Conservation (phyloP, 352 stramenopile genomes). For the Pilasporangium apinafurcum region DNA sequence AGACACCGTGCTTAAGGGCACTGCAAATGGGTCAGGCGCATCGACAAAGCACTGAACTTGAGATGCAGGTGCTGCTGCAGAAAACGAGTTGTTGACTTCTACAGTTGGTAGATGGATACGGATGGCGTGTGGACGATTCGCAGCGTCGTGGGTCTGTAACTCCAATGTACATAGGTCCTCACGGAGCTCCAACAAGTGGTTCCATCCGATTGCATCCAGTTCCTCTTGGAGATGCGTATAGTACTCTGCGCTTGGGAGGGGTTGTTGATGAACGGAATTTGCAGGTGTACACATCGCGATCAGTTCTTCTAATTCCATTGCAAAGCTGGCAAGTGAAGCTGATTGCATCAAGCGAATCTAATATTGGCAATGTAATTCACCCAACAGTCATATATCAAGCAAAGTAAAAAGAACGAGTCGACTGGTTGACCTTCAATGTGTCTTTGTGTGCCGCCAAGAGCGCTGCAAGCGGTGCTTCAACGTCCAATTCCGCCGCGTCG, state of each 20-base stretch:
- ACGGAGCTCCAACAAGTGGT: slow-evolving; percentile 36
- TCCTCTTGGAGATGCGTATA: slow-evolving; percentile 60
- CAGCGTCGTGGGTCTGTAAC: slow-evolving; percentile 33
- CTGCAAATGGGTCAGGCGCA: slow-evolving; percentile 41
- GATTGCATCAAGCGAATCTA: slow-evolving; percentile 45
- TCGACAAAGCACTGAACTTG: slow-evolving; percentile 34
- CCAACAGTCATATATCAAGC: too few species aligned
- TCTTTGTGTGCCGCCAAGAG: slow-evolving; percentile 30
- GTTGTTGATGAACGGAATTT: not conserved
- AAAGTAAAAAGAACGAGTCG: not conserved
- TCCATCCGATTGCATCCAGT: slow-evolving; percentile 58
- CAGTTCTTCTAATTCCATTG: slow-evolving; percentile 52
- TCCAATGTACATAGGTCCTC: slow-evolving; percentile 55
- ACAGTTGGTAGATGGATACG: slow-evolving; percentile 32
- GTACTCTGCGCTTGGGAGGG: slow-evolving; percentile 40
- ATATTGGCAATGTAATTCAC: not conserved
- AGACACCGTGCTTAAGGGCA: slow-evolving; percentile 7
- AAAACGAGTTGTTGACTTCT: too few species aligned
- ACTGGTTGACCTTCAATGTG: slow-evolving; percentile 46
- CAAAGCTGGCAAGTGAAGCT: slow-evolving; percentile 42
- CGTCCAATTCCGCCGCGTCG: slow-evolving; percentile 34
- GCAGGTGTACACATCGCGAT: slow-evolving; percentile 29
- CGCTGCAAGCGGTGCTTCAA: slow-evolving; percentile 39
- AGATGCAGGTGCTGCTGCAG: slow-evolving; percentile 24
- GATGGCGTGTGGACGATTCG: slow-evolving; percentile 34